phyloP scores from a whole-genome alignment of 306 rosid genomes.

The Corylus heterophylla region DNA sequence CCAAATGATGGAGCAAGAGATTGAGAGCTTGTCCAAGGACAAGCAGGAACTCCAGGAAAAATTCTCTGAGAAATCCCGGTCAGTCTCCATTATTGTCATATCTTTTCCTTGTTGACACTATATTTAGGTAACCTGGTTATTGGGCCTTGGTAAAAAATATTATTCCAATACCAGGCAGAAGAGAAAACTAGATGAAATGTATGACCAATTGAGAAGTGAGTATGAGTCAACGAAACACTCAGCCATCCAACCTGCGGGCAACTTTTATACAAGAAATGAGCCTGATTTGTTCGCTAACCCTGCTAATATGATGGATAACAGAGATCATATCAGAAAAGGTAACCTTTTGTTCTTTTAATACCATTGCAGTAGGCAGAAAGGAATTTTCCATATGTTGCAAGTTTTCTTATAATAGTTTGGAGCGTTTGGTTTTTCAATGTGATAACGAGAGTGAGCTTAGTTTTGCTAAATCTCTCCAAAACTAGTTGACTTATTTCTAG shows the following conservation, averaged over 20 bases:
- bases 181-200: conserved; percentile 99
- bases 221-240: conserved; percentile 73
- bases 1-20: conserved; percentile 92
- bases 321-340: conserved; percentile 84
- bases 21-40: conserved; percentile 85
- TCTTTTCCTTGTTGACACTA: conserved; percentile 1
- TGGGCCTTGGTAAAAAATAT: conserved; percentile 12
- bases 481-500: conserved; percentile 80
- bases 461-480: conserved; percentile 65
- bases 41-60: conserved; percentile 99
- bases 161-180: conserved; percentile 71
- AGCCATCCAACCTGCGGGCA: conserved; percentile 81
- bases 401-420: conserved; percentile 3
- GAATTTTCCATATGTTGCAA: background rate
- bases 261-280: conserved; percentile 86
- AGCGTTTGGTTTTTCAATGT: conserved; percentile 2
- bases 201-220: conserved; percentile 89
- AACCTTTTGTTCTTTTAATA: conserved; percentile 32
- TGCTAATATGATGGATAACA: conserved; percentile 65
- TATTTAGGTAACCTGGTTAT: conserved; percentile 18
- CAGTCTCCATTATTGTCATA: conserved; percentile 20
- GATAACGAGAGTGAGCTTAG: conserved; percentile 9
- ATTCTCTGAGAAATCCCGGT: conserved; percentile 95
- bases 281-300: conserved; percentile 75
- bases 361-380: conserved; percentile 1